phyloP scores from a whole-genome alignment of 129 eudicot species.

The Pittosporum tobira region DNA sequence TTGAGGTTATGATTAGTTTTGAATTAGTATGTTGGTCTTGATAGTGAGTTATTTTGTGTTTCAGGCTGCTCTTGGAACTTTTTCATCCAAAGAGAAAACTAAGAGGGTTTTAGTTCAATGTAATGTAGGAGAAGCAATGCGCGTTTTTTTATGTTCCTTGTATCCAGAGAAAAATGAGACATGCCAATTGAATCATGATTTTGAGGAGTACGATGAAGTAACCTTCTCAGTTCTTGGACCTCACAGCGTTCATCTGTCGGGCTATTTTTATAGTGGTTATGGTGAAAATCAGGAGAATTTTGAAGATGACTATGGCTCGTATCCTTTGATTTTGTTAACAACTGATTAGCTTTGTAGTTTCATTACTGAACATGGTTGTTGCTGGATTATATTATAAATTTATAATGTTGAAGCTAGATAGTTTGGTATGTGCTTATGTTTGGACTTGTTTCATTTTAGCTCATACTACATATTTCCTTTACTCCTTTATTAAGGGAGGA shows the following conservation, averaged over 20 bases:
- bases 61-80: slow-evolving; percentile 74
- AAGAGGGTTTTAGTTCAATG: slow-evolving; percentile 72
- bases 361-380: background rate
- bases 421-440: background rate
- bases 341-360: background rate
- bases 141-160: slow-evolving; percentile 65
- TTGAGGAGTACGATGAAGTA: slow-evolving; percentile 78
- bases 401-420: background rate
- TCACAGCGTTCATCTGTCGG: slow-evolving; percentile 80
- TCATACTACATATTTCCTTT: slow-evolving; percentile 28
- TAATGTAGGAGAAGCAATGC: slow-evolving; percentile 64
- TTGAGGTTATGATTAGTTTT: background rate
- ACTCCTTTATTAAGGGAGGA: slow-evolving; percentile 42
- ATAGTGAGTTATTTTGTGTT: slow-evolving; percentile 11
- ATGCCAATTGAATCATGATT: slow-evolving; percentile 69
- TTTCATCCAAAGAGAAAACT: slow-evolving; percentile 48
- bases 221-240: slow-evolving; percentile 76
- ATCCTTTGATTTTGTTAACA: slow-evolving; percentile 37
- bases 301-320: slow-evolving; percentile 49
- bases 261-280: slow-evolving; percentile 59
- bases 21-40: background rate
- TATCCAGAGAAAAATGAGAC: slow-evolving; percentile 70
- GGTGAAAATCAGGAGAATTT: slow-evolving; percentile 38
- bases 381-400: background rate
- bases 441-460: background rate